These are phyloP conservation scores for Cucumis cinereus DNA, from an alignment of 306 rosid species.

Conservation along the genomic window DNA sequence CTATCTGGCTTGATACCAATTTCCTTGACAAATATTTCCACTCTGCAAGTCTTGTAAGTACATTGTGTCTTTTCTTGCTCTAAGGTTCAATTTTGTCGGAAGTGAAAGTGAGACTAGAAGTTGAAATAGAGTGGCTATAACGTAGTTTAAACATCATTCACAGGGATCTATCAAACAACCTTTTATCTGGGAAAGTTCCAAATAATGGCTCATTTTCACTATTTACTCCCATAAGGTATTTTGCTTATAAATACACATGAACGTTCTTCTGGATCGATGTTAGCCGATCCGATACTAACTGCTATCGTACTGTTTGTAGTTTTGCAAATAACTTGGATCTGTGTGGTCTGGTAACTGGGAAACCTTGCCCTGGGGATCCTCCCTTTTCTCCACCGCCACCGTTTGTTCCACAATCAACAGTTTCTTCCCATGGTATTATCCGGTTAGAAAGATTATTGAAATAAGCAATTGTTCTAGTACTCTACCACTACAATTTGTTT, in stretches of 20 bases:
- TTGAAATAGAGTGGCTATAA: not conserved
- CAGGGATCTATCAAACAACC: conserved; percentile 15
- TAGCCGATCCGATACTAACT: not conserved
- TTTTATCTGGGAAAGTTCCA: conserved; percentile 10
- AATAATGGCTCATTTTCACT: conserved; percentile 18
- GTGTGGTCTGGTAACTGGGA: conserved; percentile 15
- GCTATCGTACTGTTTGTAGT: not conserved
- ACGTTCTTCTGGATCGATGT: not conserved
- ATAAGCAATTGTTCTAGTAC: not conserved
- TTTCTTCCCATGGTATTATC: conserved; percentile 10
- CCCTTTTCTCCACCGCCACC: conserved; percentile 17
- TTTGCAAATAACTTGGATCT: conserved; percentile 10
- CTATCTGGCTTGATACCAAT: conserved; percentile 11
- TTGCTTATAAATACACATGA: not conserved
- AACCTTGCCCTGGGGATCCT: conserved; percentile 15
- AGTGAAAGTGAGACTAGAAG: not conserved
- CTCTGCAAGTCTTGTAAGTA: conserved; percentile 20
- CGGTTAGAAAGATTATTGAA: not conserved
- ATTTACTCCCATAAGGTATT: conserved; percentile 14
- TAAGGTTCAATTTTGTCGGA: not conserved
- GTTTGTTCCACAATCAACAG: conserved; percentile 3
- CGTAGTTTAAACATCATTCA: not conserved
- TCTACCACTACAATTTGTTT: not conserved
- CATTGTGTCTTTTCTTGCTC: not conserved
- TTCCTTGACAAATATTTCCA: conserved; percentile 10